A percentile compares a stretch with the other conserved stretches of the same genome.
These are phyloP conservation scores for Castanea sativa DNA, from an alignment of 306 rosid genomes.

Conservation along the genomic window DNA sequence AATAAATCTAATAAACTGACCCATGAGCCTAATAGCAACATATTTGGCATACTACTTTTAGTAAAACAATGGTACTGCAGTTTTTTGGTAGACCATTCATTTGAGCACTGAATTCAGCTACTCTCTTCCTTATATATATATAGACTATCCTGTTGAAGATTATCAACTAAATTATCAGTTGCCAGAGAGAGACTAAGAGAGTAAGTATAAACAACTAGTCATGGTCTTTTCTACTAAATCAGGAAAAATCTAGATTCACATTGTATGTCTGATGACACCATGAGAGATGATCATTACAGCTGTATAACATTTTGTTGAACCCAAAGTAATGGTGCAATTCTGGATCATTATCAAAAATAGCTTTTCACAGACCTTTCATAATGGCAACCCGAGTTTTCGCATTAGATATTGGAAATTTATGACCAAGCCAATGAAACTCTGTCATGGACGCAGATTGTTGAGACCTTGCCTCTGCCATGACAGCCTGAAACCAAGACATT, in stretches of 20 bases:
- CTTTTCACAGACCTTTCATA: slow-evolving; percentile 62
- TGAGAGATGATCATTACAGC: slow-evolving; percentile 2
- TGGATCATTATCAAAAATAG: slow-evolving; percentile 6
- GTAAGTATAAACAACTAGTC: neutral
- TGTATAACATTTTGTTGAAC: neutral
- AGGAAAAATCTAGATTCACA: neutral
- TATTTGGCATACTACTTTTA: neutral
- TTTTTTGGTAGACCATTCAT: neutral
- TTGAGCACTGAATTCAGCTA: neutral
- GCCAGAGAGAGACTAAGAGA: neutral
- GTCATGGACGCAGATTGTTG: slow-evolving; percentile 99
- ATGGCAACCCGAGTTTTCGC: slow-evolving; percentile 95
- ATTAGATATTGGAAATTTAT: slow-evolving; percentile 86
- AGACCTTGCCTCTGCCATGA: slow-evolving; percentile 98
- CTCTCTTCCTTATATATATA: too few relatives aligned
- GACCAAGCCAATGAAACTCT: slow-evolving; percentile 95
- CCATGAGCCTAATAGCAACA: neutral
- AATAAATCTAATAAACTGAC: neutral
- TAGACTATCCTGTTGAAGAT: neutral
- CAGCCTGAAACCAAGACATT: slow-evolving; percentile 62
- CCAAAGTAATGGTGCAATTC: slow-evolving; percentile 4
- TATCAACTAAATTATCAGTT: neutral
- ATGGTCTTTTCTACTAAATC: neutral
- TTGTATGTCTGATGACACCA: slow-evolving; percentile 6
- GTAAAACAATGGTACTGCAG: neutral